These are phyloP conservation scores for Erysiphe neolycopersici DNA, from an alignment of 2,329 filamentous ascomycete genomes.

Conservation along the genomic window DNA sequence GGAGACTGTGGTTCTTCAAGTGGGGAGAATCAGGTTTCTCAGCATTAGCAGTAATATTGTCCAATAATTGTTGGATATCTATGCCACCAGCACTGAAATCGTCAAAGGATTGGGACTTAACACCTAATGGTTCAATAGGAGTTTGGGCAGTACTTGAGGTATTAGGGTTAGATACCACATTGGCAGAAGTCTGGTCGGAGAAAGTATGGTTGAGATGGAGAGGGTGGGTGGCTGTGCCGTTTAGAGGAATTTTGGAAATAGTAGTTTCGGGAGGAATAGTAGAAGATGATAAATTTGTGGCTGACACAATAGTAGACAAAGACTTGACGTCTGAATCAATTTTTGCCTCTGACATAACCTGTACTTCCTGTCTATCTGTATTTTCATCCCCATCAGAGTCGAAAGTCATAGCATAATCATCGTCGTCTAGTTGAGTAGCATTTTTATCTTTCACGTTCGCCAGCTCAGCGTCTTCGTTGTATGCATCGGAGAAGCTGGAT, in stretches of 20 bases:
- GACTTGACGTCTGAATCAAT: conserved; percentile 8
- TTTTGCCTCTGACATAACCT: conserved; percentile 4
- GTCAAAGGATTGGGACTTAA: conserved; percentile 7
- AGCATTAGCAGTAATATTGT: conserved; percentile 15
- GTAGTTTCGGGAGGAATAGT: background rate
- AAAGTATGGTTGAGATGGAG: conserved; percentile 6
- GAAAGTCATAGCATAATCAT: conserved; percentile 16
- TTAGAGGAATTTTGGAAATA: conserved; percentile 2
- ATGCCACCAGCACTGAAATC: conserved; percentile 12
- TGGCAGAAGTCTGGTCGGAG: conserved; percentile 1
- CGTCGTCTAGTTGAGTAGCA: conserved; percentile 8
- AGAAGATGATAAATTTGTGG: conserved; percentile 3
- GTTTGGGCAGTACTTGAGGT: background rate
- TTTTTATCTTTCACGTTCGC: conserved; percentile 4
- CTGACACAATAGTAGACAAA: conserved; percentile 7
- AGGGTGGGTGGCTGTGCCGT: conserved; percentile 2
- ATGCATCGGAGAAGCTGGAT: conserved; percentile 14
- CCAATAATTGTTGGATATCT: conserved; percentile 15
- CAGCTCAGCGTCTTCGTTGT: conserved; percentile 10
- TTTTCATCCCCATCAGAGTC: conserved; percentile 13
- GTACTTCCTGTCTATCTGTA: conserved; percentile 13
- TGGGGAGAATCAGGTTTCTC: conserved; percentile 8
- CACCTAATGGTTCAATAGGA: background rate
- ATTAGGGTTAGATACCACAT: conserved; percentile 1
- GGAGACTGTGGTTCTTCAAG: conserved; percentile 9